Conservation (phyloP, 2,329 filamentous ascomycete species). For the Chrysosphaeria jannelii region DNA sequence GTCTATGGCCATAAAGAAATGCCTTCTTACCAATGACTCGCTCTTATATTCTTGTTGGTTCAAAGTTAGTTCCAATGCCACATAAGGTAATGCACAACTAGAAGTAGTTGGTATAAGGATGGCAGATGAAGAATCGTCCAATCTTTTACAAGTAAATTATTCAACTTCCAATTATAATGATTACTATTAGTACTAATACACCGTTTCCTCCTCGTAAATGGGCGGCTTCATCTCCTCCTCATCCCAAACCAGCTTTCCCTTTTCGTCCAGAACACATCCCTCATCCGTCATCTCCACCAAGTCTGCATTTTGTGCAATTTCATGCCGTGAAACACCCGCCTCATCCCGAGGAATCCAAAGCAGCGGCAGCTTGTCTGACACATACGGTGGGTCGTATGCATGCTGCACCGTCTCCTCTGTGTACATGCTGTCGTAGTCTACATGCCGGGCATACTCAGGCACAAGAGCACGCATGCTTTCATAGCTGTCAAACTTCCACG, state of each 20-base stretch:
- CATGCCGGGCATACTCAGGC: slow-evolving; percentile 18
- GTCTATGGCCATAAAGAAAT: too few relatives aligned
- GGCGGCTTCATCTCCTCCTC: slow-evolving; percentile 8
- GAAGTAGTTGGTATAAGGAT: too few relatives aligned
- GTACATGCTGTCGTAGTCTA: slow-evolving; percentile 23
- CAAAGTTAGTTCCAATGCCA: too few relatives aligned
- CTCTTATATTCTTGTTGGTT: too few relatives aligned
- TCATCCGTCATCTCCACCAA: slow-evolving; percentile 52
- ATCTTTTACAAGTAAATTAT: too few relatives aligned
- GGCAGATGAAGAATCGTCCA: too few relatives aligned
- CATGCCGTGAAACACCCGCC: slow-evolving; percentile 45
- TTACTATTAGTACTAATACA: too few relatives aligned
- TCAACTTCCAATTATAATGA: too few relatives aligned
- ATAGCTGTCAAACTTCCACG: slow-evolving; percentile 50
- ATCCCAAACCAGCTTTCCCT: slow-evolving; percentile 18
- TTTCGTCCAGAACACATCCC: slow-evolving; percentile 37
- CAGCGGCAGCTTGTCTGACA: slow-evolving; percentile 29
- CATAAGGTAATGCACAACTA: too few relatives aligned
- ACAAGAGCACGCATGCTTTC: slow-evolving; percentile 36
- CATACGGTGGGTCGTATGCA: slow-evolving; percentile 45
- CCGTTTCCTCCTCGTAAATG: slow-evolving; percentile 10
- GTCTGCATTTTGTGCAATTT: slow-evolving; percentile 42
- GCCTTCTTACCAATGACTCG: too few relatives aligned
- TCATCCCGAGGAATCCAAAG: slow-evolving; percentile 67
- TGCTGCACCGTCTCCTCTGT: slow-evolving; percentile 26